A percentile compares a stretch with the other conserved stretches of the same genome.
Evolutionary conservation across 345 rosid species (phyloP).

Genomic region (Trapa incisa): DNA sequence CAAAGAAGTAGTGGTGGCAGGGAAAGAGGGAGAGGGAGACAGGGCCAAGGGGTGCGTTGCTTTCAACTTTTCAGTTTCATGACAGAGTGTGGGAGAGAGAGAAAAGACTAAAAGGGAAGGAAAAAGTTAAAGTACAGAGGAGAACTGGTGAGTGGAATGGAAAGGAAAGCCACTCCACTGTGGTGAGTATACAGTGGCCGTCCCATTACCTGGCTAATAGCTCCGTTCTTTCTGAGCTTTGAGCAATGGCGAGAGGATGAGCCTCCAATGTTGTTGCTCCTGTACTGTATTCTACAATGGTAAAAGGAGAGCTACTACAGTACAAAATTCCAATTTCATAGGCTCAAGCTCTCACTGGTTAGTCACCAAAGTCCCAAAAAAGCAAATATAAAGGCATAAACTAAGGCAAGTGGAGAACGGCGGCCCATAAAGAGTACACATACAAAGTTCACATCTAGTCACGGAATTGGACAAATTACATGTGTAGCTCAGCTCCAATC

Average conservation of each 20-base stretch:
- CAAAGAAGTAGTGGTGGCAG: slow-evolving; percentile 36
- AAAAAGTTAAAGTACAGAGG: slow-evolving; percentile 5
- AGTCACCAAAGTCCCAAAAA: neutral
- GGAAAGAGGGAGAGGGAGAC: slow-evolving; percentile 26
- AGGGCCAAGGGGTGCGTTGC: slow-evolving; percentile 19
- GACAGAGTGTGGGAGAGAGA: neutral
- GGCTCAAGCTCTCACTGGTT: neutral
- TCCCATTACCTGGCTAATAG: neutral
- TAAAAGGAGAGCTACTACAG: neutral
- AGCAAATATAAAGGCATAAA: neutral
- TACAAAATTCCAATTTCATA: neutral
- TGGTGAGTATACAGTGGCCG: neutral
- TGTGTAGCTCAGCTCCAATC: neutral
- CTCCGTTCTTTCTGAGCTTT: too few species aligned
- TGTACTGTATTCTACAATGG: neutral
- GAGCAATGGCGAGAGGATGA: neutral
- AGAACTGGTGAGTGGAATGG: neutral
- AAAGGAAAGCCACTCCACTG: neutral
- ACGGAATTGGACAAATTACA: neutral
- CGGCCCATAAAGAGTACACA: too few species aligned
- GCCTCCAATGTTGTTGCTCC: neutral
- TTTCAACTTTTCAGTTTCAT: slow-evolving; percentile 26
- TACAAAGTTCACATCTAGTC: neutral
- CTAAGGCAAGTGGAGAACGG: neutral
- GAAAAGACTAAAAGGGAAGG: neutral